Percentiles rank a stretch among this genome's conserved stretches.
These are phyloP conservation scores for Neurospora tetraspora DNA, from an alignment of 495 filamentous ascomycete species.

Conservation along the genomic window DNA sequence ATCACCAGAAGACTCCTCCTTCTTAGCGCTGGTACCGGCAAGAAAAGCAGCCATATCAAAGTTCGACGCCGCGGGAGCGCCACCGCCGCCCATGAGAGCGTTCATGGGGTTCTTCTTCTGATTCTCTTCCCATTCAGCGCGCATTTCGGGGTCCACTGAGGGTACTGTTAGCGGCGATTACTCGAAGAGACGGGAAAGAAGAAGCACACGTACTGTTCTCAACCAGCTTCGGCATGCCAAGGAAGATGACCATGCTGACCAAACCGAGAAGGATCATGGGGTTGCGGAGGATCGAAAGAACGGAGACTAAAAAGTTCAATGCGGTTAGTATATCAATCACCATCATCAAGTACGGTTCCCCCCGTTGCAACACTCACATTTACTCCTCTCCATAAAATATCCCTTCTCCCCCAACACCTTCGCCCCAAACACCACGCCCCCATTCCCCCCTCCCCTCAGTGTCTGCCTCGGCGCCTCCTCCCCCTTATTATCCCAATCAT, in stretches of 20 bases:
- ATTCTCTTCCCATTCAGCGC: slow-evolving; percentile 82
- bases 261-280: slow-evolving; percentile 91
- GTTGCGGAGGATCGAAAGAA: slow-evolving; percentile 69
- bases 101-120: slow-evolving; percentile 65
- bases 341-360: neutral
- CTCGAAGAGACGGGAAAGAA: neutral
- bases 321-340: neutral
- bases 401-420: slow-evolving; percentile 51
- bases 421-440: slow-evolving; percentile 42
- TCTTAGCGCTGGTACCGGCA: slow-evolving; percentile 38
- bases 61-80: slow-evolving; percentile 25
- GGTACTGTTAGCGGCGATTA: neutral
- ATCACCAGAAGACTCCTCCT: slow-evolving; percentile 10
- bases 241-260: slow-evolving; percentile 65
- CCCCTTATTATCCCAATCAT: slow-evolving; percentile 78
- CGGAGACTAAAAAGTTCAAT: slow-evolving; percentile 25
- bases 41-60: slow-evolving; percentile 87
- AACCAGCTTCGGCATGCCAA: slow-evolving; percentile 88
- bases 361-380: slow-evolving; percentile 45
- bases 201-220: slow-evolving; percentile 68
- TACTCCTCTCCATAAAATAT: slow-evolving; percentile 61
- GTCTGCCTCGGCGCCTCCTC: slow-evolving; percentile 38
- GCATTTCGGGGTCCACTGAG: slow-evolving; percentile 92
- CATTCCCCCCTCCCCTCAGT: slow-evolving; percentile 9
- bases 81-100: slow-evolving; percentile 35